A percentile compares a stretch with the other conserved stretches of the same genome.
Evolutionary conservation across 2,329 filamentous ascomycete species (phyloP).

Genomic region (Talaromyces amestolkiae): DNA sequence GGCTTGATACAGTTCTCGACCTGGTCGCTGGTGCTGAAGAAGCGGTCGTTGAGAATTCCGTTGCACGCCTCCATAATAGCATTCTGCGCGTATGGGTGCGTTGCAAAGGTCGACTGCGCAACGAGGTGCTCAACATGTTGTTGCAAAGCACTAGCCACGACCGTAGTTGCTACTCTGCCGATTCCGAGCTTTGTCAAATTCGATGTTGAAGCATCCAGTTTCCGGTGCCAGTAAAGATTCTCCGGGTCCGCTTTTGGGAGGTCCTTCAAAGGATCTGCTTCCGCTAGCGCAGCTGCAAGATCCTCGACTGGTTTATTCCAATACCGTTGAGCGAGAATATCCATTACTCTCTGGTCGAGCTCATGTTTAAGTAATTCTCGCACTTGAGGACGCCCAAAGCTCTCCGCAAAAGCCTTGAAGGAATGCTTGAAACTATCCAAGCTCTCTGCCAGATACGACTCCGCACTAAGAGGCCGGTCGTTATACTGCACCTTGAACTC

Average conservation of each 20-base stretch:
- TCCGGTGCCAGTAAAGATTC: constrained; percentile 87
- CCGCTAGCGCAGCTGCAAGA: constrained; percentile 63
- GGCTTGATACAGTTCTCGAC: constrained; percentile 99
- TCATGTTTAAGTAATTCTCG: constrained; percentile 85
- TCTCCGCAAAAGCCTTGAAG: constrained; percentile 89
- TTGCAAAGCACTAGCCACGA: constrained; percentile 85
- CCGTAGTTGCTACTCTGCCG: constrained; percentile 84
- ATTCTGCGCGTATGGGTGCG: constrained; percentile 86
- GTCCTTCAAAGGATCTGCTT: constrained; percentile 70
- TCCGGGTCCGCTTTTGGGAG: constrained; percentile 82
- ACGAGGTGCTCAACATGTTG: constrained; percentile 77
- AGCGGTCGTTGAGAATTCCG: constrained; percentile 86
- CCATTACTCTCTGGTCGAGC: constrained; percentile 90
- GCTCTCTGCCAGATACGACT: constrained; percentile 94
- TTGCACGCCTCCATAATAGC: constrained; percentile 91
- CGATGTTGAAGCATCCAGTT: constrained; percentile 87
- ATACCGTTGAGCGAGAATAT: constrained; percentile 87
- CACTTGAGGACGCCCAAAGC: constrained; percentile 86
- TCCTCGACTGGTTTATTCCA: constrained; percentile 97
- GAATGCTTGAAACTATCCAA: constrained; percentile 96
- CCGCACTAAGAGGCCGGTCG: constrained; percentile 87
- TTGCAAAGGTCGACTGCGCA: constrained; percentile 75
- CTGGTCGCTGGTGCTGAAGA: constrained; percentile 96
- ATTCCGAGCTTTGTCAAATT: constrained; percentile 92
- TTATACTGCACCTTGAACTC: constrained; percentile 99